Conservation (phyloP, 2,329 filamentous ascomycete genomes). For the Daldinia sp. region DNA sequence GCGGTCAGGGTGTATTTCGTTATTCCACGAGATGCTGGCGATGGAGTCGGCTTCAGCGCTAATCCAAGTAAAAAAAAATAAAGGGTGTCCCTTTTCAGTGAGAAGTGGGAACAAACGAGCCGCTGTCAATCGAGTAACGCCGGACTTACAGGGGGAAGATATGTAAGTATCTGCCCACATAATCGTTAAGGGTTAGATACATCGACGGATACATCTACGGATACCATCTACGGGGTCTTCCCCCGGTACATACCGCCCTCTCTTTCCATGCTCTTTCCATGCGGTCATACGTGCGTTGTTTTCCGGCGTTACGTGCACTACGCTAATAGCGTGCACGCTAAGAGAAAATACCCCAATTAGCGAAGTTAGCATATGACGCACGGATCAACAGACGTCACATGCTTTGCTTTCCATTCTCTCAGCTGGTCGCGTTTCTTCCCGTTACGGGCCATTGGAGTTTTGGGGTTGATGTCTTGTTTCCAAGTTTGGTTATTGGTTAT, state of each 20-base stretch:
- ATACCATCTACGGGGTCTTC: neutral
- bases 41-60: slow-evolving; percentile 16
- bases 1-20: slow-evolving; percentile 31
- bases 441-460: neutral
- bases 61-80: slow-evolving; percentile 1
- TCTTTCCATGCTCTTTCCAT: neutral
- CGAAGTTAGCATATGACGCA: neutral
- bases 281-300: slow-evolving; percentile 35
- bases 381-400: slow-evolving; percentile 32
- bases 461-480: neutral
- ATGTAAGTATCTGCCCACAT: slow-evolving; percentile 13
- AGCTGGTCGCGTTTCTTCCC: slow-evolving; percentile 6
- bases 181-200: neutral
- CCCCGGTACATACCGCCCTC: neutral
- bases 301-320: slow-evolving; percentile 16
- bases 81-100: slow-evolving; percentile 21
- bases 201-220: neutral
- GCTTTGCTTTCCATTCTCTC: slow-evolving; percentile 8
- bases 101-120: neutral
- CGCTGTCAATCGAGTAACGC: slow-evolving; percentile 18
- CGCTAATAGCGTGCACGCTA: slow-evolving; percentile 7
- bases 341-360: slow-evolving; percentile 9
- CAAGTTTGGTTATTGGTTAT: neutral
- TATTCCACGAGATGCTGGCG: slow-evolving; percentile 22
- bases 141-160: slow-evolving; percentile 3